Conservation (phyloP, 1,284 basidiomycete species). For the Heterobasidion irregulare region DNA sequence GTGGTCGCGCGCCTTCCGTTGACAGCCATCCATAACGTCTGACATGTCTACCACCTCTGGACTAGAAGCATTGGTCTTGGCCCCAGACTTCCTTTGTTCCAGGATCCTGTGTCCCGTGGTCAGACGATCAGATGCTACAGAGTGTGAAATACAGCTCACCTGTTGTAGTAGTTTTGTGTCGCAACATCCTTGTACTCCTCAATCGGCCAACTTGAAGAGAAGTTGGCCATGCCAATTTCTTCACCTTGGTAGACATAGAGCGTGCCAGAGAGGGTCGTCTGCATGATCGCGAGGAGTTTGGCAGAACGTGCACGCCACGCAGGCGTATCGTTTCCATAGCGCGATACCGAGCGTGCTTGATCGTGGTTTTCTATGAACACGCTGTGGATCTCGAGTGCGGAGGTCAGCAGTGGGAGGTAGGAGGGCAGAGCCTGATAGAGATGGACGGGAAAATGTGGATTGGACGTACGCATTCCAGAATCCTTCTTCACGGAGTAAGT, state of each 20-base stretch:
- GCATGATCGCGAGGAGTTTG: slow-evolving; percentile 57
- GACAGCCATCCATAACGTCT: slow-evolving; percentile 47
- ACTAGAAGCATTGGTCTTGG: slow-evolving; percentile 13
- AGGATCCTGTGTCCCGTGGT: slow-evolving; percentile 15
- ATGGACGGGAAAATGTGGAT: neutral
- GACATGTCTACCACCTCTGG: slow-evolving; percentile 41
- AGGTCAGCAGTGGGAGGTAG: neutral
- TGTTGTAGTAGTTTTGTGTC: slow-evolving; percentile 39
- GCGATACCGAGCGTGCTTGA: slow-evolving; percentile 52
- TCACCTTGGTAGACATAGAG: slow-evolving; percentile 71
- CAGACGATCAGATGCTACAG: neutral
- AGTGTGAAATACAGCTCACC: slow-evolving; percentile 14
- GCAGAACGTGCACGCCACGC: slow-evolving; percentile 47
- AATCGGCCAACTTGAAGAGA: slow-evolving; percentile 57
- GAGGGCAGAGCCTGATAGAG: neutral
- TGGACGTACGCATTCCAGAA: slow-evolving; percentile 56
- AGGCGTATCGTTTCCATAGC: slow-evolving; percentile 55
- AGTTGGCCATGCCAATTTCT: slow-evolving; percentile 65
- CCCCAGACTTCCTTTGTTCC: slow-evolving; percentile 26
- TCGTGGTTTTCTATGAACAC: slow-evolving; percentile 66
- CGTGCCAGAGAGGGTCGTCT: slow-evolving; percentile 57
- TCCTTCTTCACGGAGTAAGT: slow-evolving; percentile 42
- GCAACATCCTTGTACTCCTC: slow-evolving; percentile 68
- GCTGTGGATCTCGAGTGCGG: slow-evolving; percentile 19
- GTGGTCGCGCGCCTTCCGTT: slow-evolving; percentile 64